Percentiles rank a stretch among this genome's conserved stretches.
phyloP scores from a whole-genome alignment of 495 filamentous ascomycete genomes.

The Wilcoxina mikolae region DNA sequence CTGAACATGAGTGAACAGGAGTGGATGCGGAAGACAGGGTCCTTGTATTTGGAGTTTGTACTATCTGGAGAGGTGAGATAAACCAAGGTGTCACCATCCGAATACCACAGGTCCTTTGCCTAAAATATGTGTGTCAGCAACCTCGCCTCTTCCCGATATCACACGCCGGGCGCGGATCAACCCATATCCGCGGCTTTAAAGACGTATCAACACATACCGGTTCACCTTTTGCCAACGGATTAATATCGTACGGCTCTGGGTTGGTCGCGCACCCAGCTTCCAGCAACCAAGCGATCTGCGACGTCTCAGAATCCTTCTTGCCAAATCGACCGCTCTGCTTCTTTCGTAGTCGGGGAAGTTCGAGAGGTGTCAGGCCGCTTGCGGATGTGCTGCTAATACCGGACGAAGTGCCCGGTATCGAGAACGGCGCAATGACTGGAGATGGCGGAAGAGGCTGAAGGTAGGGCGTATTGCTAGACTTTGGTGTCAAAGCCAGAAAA shows the following conservation, averaged over 20 bases:
- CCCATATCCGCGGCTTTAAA: not conserved
- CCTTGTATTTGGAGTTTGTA: constrained; percentile 59
- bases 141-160: not conserved
- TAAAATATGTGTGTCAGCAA: constrained; percentile 25
- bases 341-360: not conserved
- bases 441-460: not conserved
- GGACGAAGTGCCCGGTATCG: constrained; percentile 1
- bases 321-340: not conserved
- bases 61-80: constrained; percentile 61
- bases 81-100: constrained; percentile 64
- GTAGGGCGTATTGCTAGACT: not conserved
- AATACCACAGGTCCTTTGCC: constrained; percentile 82
- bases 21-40: constrained; percentile 55
- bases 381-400: not conserved
- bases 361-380: not conserved
- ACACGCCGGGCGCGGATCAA: not conserved
- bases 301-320: not conserved
- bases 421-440: not conserved
- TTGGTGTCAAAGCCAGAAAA: not conserved
- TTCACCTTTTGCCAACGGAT: constrained; percentile 17
- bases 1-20: constrained; percentile 51
- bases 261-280: not conserved
- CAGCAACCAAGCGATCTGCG: not conserved
- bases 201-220: constrained; percentile 12
- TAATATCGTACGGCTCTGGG: not conserved